Conservation (phyloP, 75 land plant species). For the Pseudotsuga menziesii region DNA sequence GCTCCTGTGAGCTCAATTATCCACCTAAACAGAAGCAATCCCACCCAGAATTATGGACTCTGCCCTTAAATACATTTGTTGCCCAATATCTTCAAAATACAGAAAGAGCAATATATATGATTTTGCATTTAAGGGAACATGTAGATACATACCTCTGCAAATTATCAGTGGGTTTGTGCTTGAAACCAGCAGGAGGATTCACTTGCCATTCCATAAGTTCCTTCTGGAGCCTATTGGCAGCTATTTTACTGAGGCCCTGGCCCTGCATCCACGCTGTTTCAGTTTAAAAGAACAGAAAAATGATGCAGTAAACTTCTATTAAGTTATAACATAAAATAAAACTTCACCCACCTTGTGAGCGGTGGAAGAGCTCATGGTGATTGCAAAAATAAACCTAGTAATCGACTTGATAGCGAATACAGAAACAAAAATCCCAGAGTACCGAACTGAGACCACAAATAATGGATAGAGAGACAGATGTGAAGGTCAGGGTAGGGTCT, state of each 20-base stretch:
- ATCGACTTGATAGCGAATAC: not conserved
- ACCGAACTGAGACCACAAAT: too few species aligned
- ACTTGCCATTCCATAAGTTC: conserved; percentile 89
- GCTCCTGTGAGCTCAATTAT: conserved; percentile 86
- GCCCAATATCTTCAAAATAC: not conserved
- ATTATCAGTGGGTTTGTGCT: conserved; percentile 84
- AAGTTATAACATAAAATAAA: not conserved
- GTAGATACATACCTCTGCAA: conserved; percentile 61
- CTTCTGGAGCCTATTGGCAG: conserved; percentile 77
- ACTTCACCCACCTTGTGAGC: not conserved
- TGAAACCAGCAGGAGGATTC: conserved; percentile 86
- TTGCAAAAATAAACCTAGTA: not conserved
- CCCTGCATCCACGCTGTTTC: not conserved
- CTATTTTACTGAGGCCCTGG: conserved; percentile 81
- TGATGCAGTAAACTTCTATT: not conserved
- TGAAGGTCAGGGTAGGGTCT: too few species aligned
- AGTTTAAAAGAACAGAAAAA: not conserved
- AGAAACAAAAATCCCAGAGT: not conserved
- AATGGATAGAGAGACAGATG: too few species aligned
- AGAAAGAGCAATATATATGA: not conserved
- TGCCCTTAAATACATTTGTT: not conserved
- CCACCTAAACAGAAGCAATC: conserved; percentile 49
- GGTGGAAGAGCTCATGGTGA: not conserved
- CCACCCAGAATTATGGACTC: not conserved
- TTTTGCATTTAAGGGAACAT: not conserved